Evolutionary conservation across 2,329 filamentous ascomycete species (phyloP), one percentile per base, ranked within the genome.

Genomic region (Tolypocladium guangdongense): DNA sequence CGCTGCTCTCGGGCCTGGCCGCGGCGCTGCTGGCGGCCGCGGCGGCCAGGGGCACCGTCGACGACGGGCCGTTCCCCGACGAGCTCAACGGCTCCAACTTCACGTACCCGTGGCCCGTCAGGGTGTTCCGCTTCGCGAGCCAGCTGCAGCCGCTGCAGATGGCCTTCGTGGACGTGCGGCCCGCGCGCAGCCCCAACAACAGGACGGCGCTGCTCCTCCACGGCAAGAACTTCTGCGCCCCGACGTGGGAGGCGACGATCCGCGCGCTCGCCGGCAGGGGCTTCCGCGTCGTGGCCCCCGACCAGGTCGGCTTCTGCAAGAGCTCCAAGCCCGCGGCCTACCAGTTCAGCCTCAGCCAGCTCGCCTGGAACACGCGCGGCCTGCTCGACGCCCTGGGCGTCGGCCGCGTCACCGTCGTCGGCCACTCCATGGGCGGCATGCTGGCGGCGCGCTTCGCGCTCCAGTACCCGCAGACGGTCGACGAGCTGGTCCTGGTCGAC

Each of bases 231-330:
- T 81, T 81, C 57, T 81, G 78, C 62, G 74, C 70, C 37, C 67
- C 74, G 24, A 81, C 77, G 8, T 81, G 78, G 78, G 68, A 72
- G 52, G 63, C 63, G 18, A 79, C 76, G 16, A 73, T 75, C n/a
- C 57, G 63, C 12, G 62, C 66, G 12, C 71, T 81, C 52, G 60
- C 68, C 4, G 56, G 58, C 2, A 62, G 60, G 32, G 78, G 77
- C 43, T 80, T 77, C 58, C 74, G 78, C 39, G 74, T 80, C 51
- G 72, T 81, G 50, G 65, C 77, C 2, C 75, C 77, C 0, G 78
- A 81, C 57, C 77, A 81, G 57, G 65, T 81, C 48, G 78, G 78
- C 55, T 81, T 78, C 66, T 81, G 78, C 72, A 80, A 80, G 63
- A 80, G 76, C 10, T 71, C 73, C 30, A 81, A 81, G 63, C 74